Conservation (phyloP, 257 asterid genomes). For the Gentiana straminea region DNA sequence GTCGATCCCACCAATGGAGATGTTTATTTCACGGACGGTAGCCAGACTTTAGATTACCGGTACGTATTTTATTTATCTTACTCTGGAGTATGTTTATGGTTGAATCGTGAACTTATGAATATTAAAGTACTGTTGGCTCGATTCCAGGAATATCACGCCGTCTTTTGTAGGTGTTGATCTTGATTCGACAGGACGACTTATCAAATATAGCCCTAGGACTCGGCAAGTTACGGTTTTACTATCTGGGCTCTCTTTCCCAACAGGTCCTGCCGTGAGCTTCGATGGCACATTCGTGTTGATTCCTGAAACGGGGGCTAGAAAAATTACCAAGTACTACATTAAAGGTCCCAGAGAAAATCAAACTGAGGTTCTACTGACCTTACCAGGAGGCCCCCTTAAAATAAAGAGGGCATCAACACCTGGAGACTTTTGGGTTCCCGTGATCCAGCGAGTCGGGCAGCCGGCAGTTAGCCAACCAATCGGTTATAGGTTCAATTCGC, state of each 20-base stretch:
- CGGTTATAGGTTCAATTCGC: no score
- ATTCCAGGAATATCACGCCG: slow-evolving; percentile 14
- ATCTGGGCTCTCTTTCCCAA: slow-evolving; percentile 23
- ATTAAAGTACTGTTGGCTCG: no score
- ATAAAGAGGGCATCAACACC: slow-evolving; percentile 22
- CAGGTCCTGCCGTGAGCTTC: slow-evolving; percentile 27
- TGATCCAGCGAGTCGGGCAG: neutral
- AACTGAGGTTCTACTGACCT: slow-evolving; percentile 14
- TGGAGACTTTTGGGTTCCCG: slow-evolving; percentile 42
- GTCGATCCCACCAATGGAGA: slow-evolving; percentile 12
- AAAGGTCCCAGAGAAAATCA: slow-evolving; percentile 29
- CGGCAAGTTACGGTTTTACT: slow-evolving; percentile 18
- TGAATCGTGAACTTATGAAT: no score
- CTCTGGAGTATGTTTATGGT: no score
- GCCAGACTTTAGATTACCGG: no score
- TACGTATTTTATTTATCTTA: no score
- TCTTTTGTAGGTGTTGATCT: neutral
- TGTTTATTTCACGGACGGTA: no score
- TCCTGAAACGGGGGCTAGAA: slow-evolving; percentile 20
- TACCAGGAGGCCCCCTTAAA: slow-evolving; percentile 31
- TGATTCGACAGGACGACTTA: slow-evolving; percentile 23
- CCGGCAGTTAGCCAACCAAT: neutral
- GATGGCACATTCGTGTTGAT: slow-evolving; percentile 23
- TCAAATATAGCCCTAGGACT: slow-evolving; percentile 26
- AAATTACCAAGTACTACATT: slow-evolving; percentile 25